Percentiles rank a stretch among this genome's conserved stretches.
Conservation (phyloP, 2,329 filamentous ascomycete species). For the Ophiostoma fasciatum region DNA sequence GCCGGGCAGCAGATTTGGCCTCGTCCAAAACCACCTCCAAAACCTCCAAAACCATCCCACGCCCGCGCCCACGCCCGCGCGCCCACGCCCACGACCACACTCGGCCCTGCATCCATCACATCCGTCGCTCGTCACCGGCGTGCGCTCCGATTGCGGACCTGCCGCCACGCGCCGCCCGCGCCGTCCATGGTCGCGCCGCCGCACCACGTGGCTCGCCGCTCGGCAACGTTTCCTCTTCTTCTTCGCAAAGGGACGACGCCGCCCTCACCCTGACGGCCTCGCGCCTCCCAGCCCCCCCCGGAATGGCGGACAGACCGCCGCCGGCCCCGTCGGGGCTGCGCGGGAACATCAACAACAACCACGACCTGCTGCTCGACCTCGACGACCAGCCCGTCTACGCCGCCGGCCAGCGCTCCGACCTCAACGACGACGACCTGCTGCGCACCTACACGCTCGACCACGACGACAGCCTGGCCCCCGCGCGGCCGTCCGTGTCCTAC, state of each 20-base stretch:
- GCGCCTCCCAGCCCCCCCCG: constrained; percentile 18
- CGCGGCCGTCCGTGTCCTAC: constrained; percentile 79
- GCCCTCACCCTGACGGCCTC: neutral
- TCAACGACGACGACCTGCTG: constrained; percentile 62
- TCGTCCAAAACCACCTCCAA: constrained; percentile 5
- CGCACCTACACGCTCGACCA: constrained; percentile 59
- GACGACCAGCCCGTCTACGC: constrained; percentile 59
- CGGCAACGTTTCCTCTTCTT: constrained; percentile 16
- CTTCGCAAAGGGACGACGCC: no score
- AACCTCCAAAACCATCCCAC: constrained; percentile 2
- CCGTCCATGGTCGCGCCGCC: constrained; percentile 7
- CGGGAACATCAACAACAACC: constrained; percentile 35
- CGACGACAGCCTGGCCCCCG: constrained; percentile 36
- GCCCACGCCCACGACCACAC: neutral
- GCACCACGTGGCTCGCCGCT: constrained; percentile 17
- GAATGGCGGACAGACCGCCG: constrained; percentile 47
- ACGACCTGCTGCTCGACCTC: constrained; percentile 59
- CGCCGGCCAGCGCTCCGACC: constrained; percentile 54
- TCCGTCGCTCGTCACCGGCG: no score
- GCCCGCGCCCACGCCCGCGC: constrained; percentile 2
- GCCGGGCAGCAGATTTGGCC: constrained; percentile 4
- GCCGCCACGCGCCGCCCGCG: neutral
- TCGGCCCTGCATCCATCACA: constrained; percentile 1
- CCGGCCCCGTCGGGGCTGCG: constrained; percentile 31
- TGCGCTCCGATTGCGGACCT: no score